A percentile compares a stretch with the other conserved stretches of the same genome.
phyloP scores from a whole-genome alignment of 2,329 filamentous ascomycete species.

The Phaeosphaeria sp. region DNA sequence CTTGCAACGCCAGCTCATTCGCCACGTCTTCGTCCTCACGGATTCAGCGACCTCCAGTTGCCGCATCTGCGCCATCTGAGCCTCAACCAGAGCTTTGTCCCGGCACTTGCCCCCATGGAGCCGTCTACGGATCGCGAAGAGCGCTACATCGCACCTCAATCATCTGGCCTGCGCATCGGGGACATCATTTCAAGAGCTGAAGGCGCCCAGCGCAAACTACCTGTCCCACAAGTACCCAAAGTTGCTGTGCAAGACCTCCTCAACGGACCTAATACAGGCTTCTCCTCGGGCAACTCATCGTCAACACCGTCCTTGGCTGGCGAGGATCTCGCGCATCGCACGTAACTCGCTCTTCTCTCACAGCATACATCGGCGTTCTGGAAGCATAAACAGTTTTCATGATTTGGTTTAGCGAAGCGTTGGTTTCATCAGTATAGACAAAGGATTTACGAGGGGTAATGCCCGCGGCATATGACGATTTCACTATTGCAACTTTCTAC shows the following conservation, averaged over 20 bases:
- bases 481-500: slow-evolving; percentile 19
- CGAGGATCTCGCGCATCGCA: slow-evolving; percentile 49
- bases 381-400: slow-evolving; percentile 39
- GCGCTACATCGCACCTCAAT: slow-evolving; percentile 63
- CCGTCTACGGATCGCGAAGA: slow-evolving; percentile 67
- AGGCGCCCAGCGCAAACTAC: slow-evolving; percentile 86
- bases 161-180: slow-evolving; percentile 77
- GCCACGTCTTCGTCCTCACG: slow-evolving; percentile 83
- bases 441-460: slow-evolving; percentile 28
- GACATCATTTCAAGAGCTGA: slow-evolving; percentile 93
- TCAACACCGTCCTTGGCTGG: slow-evolving; percentile 79
- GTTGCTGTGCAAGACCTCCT: slow-evolving; percentile 87
- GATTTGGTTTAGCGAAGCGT: slow-evolving; percentile 43
- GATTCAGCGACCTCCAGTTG: slow-evolving; percentile 75
- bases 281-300: slow-evolving; percentile 78
- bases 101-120: slow-evolving; percentile 75
- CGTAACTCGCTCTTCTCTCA: slow-evolving; percentile 26
- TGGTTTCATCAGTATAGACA: slow-evolving; percentile 38
- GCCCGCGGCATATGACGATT: slow-evolving; percentile 38
- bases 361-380: slow-evolving; percentile 41
- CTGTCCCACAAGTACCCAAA: slow-evolving; percentile 89
- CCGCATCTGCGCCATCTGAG: slow-evolving; percentile 82
- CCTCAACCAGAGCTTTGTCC: slow-evolving; percentile 64
- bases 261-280: slow-evolving; percentile 62
- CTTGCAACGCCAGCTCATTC: slow-evolving; percentile 95